Conservation (phyloP, 2,329 filamentous ascomycete genomes). For the Colletotrichum filicis region DNA sequence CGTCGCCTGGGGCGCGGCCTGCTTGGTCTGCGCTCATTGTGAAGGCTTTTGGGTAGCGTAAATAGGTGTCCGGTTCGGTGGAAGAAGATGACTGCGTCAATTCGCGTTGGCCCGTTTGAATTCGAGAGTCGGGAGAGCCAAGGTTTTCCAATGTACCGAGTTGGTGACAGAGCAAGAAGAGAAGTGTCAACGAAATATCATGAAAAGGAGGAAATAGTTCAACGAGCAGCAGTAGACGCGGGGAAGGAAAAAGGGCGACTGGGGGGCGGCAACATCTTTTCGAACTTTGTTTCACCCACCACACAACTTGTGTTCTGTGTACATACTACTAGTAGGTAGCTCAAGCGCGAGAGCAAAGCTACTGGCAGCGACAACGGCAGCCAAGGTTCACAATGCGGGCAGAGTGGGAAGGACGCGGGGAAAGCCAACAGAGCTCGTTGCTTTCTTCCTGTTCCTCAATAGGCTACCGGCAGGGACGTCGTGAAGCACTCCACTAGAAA, state of each 20-base stretch:
- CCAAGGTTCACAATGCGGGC: background rate
- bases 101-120: background rate
- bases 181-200: background rate
- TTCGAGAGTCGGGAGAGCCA: background rate
- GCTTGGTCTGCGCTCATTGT: conserved; percentile 22
- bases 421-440: background rate
- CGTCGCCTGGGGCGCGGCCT: conserved; percentile 13
- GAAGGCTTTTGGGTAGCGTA: background rate
- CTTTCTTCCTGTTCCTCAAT: background rate
- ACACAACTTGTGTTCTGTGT: background rate
- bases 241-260: background rate
- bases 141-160: background rate
- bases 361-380: background rate
- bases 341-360: background rate
- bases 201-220: background rate
- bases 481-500: background rate
- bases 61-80: background rate
- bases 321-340: no score
- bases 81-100: background rate
- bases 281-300: conserved; percentile 18
- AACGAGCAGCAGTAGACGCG: background rate
- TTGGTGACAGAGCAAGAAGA: background rate
- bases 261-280: conserved; percentile 15
- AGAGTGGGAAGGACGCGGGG: background rate
- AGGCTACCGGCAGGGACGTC: background rate